Evolutionary conservation across 768 basidiomycete species (phyloP), one percentile per base, ranked within the genome.

Genomic region (Suillus brevipes): DNA sequence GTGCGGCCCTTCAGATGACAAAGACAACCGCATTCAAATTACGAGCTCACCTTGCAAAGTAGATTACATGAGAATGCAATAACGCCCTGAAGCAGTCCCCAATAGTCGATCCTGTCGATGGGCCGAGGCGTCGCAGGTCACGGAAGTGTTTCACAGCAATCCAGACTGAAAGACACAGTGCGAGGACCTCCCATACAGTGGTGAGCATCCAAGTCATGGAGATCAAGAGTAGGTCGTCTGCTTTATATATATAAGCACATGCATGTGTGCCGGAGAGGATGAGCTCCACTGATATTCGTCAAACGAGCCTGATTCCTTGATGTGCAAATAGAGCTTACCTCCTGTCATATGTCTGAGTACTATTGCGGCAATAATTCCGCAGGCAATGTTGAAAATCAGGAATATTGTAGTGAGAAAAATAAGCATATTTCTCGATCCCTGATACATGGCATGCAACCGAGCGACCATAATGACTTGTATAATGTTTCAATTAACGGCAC

Each of bases 31-130:
- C 55, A 16, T 23, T 37, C n/a, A 57, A 55, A 36, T 14, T 37
- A 37, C n/a, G 20, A 57, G n/a, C 36, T n/a, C 3, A 57, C 55
- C 55, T 57, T 37, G 55, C 36, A 37, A 57, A 57, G n/a, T 57
- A 57, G 37, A 37, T 3, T 7, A 37, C 6, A 16, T 37, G 55
- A 9, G 20, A 37, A 8, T 57, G 2, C 16, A 57, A 0, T 9
- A 57, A 16, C 34, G 37, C 13, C 7, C 0, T 14, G 55, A 56
- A 56, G 14, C 34, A 56, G 36, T 56, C 55, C n/a, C 20, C 20
- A 4, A 55, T 8, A 9, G 12, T 13, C 12, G 10, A 2, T 10
- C 34, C 4, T n/a, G 10, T 3, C 7, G 34, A 6, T 28, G 28
- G 28, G 28, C 28, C 28, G 0, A 12, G 53, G n/a, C 0, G n/a